Evolutionary conservation across 495 filamentous ascomycete genomes (phyloP), one percentile per base, ranked within the genome.

Genomic region (Paragyromitra xinjiangensis): DNA sequence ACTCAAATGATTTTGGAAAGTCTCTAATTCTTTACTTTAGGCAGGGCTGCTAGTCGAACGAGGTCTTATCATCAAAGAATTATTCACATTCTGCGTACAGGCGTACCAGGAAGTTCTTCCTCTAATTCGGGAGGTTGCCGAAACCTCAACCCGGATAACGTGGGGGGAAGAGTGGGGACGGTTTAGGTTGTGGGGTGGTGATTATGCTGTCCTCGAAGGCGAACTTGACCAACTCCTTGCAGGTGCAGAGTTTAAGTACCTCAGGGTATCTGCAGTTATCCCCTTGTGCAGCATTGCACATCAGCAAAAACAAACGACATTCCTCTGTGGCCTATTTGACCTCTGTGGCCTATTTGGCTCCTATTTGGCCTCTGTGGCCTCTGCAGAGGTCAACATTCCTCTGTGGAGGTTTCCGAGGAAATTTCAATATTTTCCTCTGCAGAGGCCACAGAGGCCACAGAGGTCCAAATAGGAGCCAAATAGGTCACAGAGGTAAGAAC

Each of bases 121-220:
- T n/a, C 24, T 5, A 11, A 29, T 58, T 29, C 19, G 1, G 4
- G 16, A 11, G 6, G 7, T 67, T 67, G 4, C 7, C 6, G 16
- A 14, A 16, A 19, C 42, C 8, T 8, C 40, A 8, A 26, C 16
- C 8, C 42, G 14, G n/a, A 26, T 9, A 26, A 69, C 59, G 14
- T 67, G 59, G 71, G 24, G 51, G 24, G 71, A 74, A 26, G 40
- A 67, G 24, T 48, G 48, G 11, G 71, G 71, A n/a, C 40, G 63
- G 50, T 48, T 74, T 22, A 19, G 16, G 42, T 7, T 68, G 9
- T 74, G 71, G 71, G 71, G 64, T 7, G 40, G 62, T 24, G 64
- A 51, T 14, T 74, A 45, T 39, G 40, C 64, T 62, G 42, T 74
- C 12, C 37, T 42, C 12, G 51, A 69, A 34, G 71, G 71, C 19